Evolutionary conservation across 1,139 yeast genomes (phyloP), one percentile per base, ranked within the genome.

Genomic region (Saccharomyces pastorianus): DNA sequence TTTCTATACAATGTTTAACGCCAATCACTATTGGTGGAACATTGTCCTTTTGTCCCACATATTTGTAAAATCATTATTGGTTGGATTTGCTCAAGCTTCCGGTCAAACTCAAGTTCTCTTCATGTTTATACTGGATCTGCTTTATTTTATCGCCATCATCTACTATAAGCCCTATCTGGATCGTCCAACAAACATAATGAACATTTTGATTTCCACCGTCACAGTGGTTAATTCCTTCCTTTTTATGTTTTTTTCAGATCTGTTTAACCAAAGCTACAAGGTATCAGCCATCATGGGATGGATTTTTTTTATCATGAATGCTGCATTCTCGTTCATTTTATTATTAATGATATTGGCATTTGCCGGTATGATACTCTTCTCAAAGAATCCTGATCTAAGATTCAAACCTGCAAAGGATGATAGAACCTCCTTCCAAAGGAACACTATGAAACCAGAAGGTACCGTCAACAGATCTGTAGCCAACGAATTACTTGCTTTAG

Each of bases 391-490:
- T 27, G 93, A 85, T 71, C 82, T 89, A n/a, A 80, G 88, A 67
- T 86, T 85, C 70, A 86, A 85, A 46, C 91, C 91, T 13, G 90
- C 89, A 7, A 83, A 76, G 61, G 93, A 86, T 73, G 95, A 86
- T 67, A 80, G 93, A 77, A 81, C 87, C 17, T 84, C 91, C 2
- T 85, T 86, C 81, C 89, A 84, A 67, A 77, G 81, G 65, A 49
- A 47, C 76, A 79, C 28, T 82, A 80, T 53, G 91, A 85, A 69
- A 55, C 55, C 32, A 51, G 31, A 29, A 49, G 51, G 23, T 32
- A 46, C 13, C 27, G 50, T 51, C 49, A 32, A 47, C 28, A 38
- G 48, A 57, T 38, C 51, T 23, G 53, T 47, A 28, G 76, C 80
- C 25, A 82, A 81, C 54, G 95, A 86, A 70, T 53, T 61, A 41